Conservation (phyloP, 2,329 filamentous ascomycete genomes). For the Graphilbum ipis-grandicollis region DNA sequence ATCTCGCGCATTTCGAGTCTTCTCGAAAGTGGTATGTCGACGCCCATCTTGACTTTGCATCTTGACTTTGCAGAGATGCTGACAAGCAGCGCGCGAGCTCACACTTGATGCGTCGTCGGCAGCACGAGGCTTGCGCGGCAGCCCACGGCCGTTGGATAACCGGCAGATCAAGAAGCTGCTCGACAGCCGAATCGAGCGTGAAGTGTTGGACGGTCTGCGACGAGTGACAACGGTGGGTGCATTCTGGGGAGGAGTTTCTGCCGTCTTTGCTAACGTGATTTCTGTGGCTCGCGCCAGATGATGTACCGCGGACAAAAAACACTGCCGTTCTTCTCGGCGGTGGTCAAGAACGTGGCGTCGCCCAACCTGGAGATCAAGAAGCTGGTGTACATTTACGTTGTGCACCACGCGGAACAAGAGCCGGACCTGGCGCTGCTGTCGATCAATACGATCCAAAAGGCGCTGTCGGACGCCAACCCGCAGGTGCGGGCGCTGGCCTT, state of each 20-base stretch:
- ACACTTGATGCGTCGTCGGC: slow-evolving; percentile 93
- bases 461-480: slow-evolving; percentile 79
- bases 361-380: slow-evolving; percentile 93
- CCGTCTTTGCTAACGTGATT: background rate
- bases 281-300: slow-evolving; percentile 41
- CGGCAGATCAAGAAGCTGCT: slow-evolving; percentile 85
- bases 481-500: slow-evolving; percentile 82
- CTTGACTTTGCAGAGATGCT: too few species aligned
- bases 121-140: slow-evolving; percentile 48
- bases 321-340: slow-evolving; percentile 85
- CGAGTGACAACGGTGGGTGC: slow-evolving; percentile 67
- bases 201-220: slow-evolving; percentile 80
- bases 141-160: slow-evolving; percentile 48
- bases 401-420: slow-evolving; percentile 90
- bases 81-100: slow-evolving; percentile 64
- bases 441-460: slow-evolving; percentile 98
- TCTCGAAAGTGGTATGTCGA: slow-evolving; percentile 69
- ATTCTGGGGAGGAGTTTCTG: background rate
- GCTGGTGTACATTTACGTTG: slow-evolving; percentile 94
- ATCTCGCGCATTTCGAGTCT: slow-evolving; percentile 86
- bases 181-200: slow-evolving; percentile 82
- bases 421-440: slow-evolving; percentile 88
- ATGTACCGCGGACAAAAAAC: slow-evolving; percentile 86
- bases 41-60: too few species aligned
- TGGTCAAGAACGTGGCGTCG: slow-evolving; percentile 94